Evolutionary conservation across 176 grass and related monocot genomes (phyloP).

Genomic region (Typha latifolia): DNA sequence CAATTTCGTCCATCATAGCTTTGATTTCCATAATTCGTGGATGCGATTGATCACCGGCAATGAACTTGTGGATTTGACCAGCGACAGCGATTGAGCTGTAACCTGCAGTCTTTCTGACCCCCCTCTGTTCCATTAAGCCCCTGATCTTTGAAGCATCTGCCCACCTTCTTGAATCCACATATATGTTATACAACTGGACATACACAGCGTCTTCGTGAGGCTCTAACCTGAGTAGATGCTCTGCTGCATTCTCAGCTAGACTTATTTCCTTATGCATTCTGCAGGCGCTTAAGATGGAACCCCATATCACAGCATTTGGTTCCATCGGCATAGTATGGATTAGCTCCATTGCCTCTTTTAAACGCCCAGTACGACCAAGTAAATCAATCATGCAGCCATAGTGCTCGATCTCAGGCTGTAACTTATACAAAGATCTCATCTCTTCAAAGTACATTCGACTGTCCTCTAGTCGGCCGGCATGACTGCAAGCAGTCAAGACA

Average conservation of each 20-base stretch:
- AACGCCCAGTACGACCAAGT: conserved; percentile 37
- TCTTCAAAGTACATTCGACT: conserved; percentile 42
- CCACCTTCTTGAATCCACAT: conserved; percentile 41
- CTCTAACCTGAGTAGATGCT: conserved; percentile 49
- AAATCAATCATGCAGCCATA: conserved; percentile 86
- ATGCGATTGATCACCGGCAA: conserved; percentile 45
- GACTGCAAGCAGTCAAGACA: conserved; percentile 65
- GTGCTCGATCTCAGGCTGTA: conserved; percentile 49
- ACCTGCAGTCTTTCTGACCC: conserved; percentile 57
- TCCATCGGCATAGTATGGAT: conserved; percentile 50
- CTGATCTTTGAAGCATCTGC: conserved; percentile 47
- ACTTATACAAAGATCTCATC: conserved; percentile 44
- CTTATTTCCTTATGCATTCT: conserved; percentile 35
- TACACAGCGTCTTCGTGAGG: conserved; percentile 52
- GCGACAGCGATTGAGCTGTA: conserved; percentile 65
- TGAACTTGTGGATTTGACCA: conserved; percentile 58
- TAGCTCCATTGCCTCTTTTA: conserved; percentile 56
- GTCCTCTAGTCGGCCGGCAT: conserved; percentile 42
- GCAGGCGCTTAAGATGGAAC: conserved; percentile 46
- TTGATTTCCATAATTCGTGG: conserved; percentile 36
- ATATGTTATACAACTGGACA: conserved; percentile 71
- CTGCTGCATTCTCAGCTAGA: conserved; percentile 37
- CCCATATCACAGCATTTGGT: conserved; percentile 58
- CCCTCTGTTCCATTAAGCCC: conserved; percentile 52
- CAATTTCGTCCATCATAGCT: conserved; percentile 45